Percentiles rank a stretch among this genome's conserved stretches.
Conservation (phyloP, 345 rosid species). For the Eutrema yunnanense region DNA sequence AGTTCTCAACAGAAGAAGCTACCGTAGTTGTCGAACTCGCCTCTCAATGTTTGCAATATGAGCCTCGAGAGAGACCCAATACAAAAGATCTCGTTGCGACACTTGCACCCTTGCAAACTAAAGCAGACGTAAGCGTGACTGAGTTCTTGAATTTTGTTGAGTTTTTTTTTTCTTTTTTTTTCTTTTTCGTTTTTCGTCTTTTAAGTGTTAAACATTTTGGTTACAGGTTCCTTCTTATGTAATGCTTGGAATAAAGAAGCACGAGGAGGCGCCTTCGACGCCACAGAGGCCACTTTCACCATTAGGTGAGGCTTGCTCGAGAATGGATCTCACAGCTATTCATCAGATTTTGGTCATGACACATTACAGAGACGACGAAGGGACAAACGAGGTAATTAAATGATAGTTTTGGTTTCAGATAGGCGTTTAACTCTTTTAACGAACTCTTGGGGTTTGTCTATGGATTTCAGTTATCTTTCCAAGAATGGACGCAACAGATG, state of each 20-base stretch:
- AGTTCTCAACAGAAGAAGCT: slow-evolving; percentile 87
- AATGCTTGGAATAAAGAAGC: slow-evolving; percentile 78
- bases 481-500: slow-evolving; percentile 99
- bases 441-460: not conserved
- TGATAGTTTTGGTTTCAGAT: not conserved
- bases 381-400: slow-evolving; percentile 67
- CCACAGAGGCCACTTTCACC: slow-evolving; percentile 75
- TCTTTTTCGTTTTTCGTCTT: not conserved
- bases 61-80: slow-evolving; percentile 92
- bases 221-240: slow-evolving; percentile 79
- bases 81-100: slow-evolving; percentile 69
- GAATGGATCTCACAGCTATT: slow-evolving; percentile 95
- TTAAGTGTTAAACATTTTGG: slow-evolving; percentile 1
- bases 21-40: slow-evolving; percentile 75
- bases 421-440: not conserved
- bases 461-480: slow-evolving; percentile 70
- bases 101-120: slow-evolving; percentile 71
- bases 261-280: slow-evolving; percentile 68
- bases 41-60: slow-evolving; percentile 79
- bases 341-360: slow-evolving; percentile 81
- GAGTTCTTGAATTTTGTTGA: not conserved
- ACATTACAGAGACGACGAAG: slow-evolving; percentile 95
- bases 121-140: slow-evolving; percentile 62
- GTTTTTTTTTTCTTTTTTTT: not conserved
- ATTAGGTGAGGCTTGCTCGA: slow-evolving; percentile 93